Base-by-base conservation (phyloP, 331 rosid species). In the Pyrus hybrid region DNA sequence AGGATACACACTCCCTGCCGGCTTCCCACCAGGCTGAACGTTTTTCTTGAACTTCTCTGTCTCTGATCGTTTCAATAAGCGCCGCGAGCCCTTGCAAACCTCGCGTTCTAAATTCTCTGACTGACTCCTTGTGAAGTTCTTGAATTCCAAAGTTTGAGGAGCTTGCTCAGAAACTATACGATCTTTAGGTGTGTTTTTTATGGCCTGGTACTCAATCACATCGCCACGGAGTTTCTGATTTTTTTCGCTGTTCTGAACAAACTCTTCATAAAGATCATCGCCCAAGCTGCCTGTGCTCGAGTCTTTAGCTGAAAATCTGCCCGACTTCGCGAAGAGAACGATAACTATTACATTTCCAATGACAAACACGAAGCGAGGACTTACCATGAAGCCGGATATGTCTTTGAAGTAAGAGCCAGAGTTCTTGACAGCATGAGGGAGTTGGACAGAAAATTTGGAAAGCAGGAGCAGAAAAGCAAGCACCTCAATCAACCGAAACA, bases 311-410 rank as follows among this genome's bases (percentile, higher is more conserved):
- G 92, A 86, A 72, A 87, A 91, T 10, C 80, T 79, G 8, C 93
- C 93, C 0, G 96, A 87, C 68, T 86, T 84, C 7, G 80, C 93
- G 35, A 91, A 88, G 18, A 91, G 84, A n/a, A 86, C 73, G 87
- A 93, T 84, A 75, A 93, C 76, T 6, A 93, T 93, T 11, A 72
- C 62, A 79, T 93, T 91, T 66, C 97, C 98, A 2, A 93, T 26
- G 1, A 93, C 72, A 21, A 93, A 93, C 78, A 93, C 88, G 45
- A 90, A 90, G 63, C 83, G 84, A 53, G 96, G 95, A 6, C 86
- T 90, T 1, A 85, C 80, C 72, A 93, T 20, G 76, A 82, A 62
- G 12, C 80, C 69, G 0, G 93, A 83, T 9, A 93, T 54, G 25
- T 77, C 90, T 6, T 77, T 83, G 72, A 93, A 79, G 66, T 79